Conservation (phyloP, 2,329 filamentous ascomycete species). For the Septoria linicola region DNA sequence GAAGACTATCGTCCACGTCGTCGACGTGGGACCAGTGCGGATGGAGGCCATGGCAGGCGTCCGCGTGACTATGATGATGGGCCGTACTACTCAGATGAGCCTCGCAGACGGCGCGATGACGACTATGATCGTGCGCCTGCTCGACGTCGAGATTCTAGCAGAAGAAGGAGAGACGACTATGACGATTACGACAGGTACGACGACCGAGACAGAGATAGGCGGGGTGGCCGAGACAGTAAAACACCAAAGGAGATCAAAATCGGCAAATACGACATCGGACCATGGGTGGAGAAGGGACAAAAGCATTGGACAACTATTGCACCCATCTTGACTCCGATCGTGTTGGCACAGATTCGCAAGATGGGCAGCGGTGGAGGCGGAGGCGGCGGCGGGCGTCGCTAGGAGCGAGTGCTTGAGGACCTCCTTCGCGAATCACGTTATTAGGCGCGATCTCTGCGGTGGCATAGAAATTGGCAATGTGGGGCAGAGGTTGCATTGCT, state of each 20-base stretch:
- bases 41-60: conserved; percentile 26
- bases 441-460: too few species aligned
- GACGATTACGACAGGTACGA: conserved; percentile 30
- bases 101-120: conserved; percentile 24
- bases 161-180: conserved; percentile 26
- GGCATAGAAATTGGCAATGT: too few species aligned
- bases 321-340: conserved; percentile 36
- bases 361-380: conserved; percentile 12
- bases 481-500: not conserved
- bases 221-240: conserved; percentile 15
- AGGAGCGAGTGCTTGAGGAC: conserved; percentile 10
- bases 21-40: conserved; percentile 17
- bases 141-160: conserved; percentile 21
- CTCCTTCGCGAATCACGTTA: not conserved
- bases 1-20: conserved; percentile 26
- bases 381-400: conserved; percentile 6
- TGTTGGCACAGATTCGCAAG: conserved; percentile 32
- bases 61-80: conserved; percentile 26
- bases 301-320: conserved; percentile 37
- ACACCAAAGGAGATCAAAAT: conserved; percentile 35
- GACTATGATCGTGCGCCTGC: conserved; percentile 25
- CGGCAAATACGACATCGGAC: conserved; percentile 37
- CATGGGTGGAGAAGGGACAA: conserved; percentile 36
- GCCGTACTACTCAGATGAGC: conserved; percentile 27
- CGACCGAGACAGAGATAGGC: conserved; percentile 24